Evolutionary conservation across 2,329 filamentous ascomycete genomes (phyloP).

Genomic region (Fusarium ramigenum): DNA sequence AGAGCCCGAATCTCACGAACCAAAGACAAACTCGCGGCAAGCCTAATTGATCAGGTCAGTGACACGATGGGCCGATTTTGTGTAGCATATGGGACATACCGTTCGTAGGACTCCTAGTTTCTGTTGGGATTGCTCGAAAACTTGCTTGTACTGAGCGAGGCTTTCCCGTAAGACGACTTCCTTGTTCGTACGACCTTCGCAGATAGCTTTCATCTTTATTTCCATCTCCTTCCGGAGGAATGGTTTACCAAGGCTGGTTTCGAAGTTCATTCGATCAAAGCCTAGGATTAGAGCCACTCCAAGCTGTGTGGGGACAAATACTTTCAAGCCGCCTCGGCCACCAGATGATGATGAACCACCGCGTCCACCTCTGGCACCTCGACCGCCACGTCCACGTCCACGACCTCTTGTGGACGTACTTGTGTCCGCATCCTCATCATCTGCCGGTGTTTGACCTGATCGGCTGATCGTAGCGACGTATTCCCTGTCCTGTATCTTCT

Average conservation of each 20-base stretch:
- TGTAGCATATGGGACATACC: slow-evolving; percentile 55
- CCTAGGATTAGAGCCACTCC: slow-evolving; percentile 93
- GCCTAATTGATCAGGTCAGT: slow-evolving; percentile 44
- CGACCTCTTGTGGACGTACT: slow-evolving; percentile 55
- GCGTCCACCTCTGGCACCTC: slow-evolving; percentile 50
- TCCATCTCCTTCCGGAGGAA: slow-evolving; percentile 99
- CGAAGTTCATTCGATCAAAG: slow-evolving; percentile 93
- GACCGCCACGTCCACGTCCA: slow-evolving; percentile 58
- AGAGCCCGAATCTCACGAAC: slow-evolving; percentile 15
- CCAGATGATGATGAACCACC: slow-evolving; percentile 56
- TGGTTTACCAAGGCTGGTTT: slow-evolving; percentile 92
- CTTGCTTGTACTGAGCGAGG: slow-evolving; percentile 84
- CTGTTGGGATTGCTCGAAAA: slow-evolving; percentile 84
- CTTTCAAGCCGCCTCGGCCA: slow-evolving; percentile 68
- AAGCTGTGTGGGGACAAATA: slow-evolving; percentile 92
- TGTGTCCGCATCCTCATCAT: slow-evolving; percentile 51
- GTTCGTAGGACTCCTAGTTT: slow-evolving; percentile 74
- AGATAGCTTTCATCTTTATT: slow-evolving; percentile 94
- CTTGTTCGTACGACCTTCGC: slow-evolving; percentile 82
- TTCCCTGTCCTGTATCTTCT: slow-evolving; percentile 89
- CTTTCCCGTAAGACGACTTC: slow-evolving; percentile 82
- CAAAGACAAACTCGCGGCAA: slow-evolving; percentile 51
- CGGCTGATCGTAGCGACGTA: slow-evolving; percentile 77
- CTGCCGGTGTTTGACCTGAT: slow-evolving; percentile 48
- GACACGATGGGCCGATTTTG: neutral